Conservation (phyloP, 805 yeast genomes). For the Starmerella asiatica region DNA sequence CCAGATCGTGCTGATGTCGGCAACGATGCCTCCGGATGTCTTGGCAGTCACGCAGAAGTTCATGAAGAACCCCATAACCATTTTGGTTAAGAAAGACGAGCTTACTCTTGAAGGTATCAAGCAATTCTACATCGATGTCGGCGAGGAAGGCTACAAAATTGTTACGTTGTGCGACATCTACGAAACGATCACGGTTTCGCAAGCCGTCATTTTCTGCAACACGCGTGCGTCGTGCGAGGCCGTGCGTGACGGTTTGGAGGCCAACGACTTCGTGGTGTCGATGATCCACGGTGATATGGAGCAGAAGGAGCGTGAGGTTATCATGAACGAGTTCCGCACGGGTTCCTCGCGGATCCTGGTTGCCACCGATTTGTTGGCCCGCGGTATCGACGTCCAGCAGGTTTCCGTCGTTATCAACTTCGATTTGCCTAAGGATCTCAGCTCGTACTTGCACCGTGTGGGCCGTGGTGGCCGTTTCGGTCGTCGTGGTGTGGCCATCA, state of each 20-base stretch:
- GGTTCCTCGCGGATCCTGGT: constrained; percentile 89
- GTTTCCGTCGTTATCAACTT: constrained; percentile 89
- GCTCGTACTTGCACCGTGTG: constrained; percentile 92
- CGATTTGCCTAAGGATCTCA: constrained; percentile 80
- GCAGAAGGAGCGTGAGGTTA: constrained; percentile 83
- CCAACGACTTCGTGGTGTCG: constrained; percentile 76
- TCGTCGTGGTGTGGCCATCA: constrained; percentile 95
- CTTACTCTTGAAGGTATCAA: constrained; percentile 89
- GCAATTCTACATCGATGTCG: constrained; percentile 83
- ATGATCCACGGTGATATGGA: constrained; percentile 95
- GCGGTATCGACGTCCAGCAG: constrained; percentile 97
- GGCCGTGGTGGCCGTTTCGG: constrained; percentile 99
- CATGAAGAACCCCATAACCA: constrained; percentile 89
- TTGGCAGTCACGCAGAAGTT: constrained; percentile 81
- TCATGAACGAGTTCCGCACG: constrained; percentile 91
- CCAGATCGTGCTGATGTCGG: constrained; percentile 89
- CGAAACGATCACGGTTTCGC: constrained; percentile 90
- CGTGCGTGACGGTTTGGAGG: constrained; percentile 60
- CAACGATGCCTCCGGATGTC: constrained; percentile 89
- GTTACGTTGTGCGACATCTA: constrained; percentile 89
- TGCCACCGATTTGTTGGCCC: constrained; percentile 89
- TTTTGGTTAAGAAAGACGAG: constrained; percentile 90
- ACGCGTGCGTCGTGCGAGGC: constrained; percentile 88
- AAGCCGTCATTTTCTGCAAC: constrained; percentile 96
- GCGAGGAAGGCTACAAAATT: constrained; percentile 86